phyloP scores from a whole-genome alignment of 257 asterid genomes.

The Capsicum chinense region DNA sequence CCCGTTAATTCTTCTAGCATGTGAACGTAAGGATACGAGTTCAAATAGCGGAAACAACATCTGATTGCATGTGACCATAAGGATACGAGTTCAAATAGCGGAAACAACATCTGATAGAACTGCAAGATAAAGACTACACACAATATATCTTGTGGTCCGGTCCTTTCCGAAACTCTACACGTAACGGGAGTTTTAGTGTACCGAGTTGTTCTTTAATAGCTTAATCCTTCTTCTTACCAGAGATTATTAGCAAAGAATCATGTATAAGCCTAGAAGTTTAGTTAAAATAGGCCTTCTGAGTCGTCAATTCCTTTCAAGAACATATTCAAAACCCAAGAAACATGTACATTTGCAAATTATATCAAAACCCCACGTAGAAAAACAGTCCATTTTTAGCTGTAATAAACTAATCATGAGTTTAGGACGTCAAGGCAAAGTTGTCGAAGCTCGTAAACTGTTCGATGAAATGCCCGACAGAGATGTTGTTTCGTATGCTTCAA shows the following conservation, averaged over 20 bases:
- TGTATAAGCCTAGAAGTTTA: neutral
- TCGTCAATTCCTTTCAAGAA: slow-evolving; percentile 17
- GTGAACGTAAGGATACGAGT: too few species aligned
- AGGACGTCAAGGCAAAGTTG: slow-evolving; percentile 50
- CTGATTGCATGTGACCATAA: too few species aligned
- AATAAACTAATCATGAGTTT: slow-evolving; percentile 24
- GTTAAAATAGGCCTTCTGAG: neutral
- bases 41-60: too few species aligned
- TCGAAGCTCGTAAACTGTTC: slow-evolving; percentile 50
- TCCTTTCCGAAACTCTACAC: too few species aligned
- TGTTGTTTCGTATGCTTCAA: slow-evolving; percentile 53
- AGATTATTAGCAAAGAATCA: neutral
- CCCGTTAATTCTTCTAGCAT: too few species aligned
- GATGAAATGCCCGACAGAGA: slow-evolving; percentile 59
- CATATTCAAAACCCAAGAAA: slow-evolving; percentile 20
- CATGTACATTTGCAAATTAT: neutral
- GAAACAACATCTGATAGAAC: too few species aligned
- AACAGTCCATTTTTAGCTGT: neutral
- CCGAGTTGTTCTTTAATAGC: neutral
- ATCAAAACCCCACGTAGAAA: slow-evolving; percentile 21
- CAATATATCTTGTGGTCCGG: too few species aligned
- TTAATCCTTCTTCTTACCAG: neutral
- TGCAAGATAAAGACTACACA: too few species aligned
- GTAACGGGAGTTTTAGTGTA: too few species aligned
- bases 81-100: too few species aligned